Evolutionary conservation across 2,329 filamentous ascomycete genomes (phyloP), one percentile per base, ranked within the genome.

Genomic region (Didymellaceae sp.): DNA sequence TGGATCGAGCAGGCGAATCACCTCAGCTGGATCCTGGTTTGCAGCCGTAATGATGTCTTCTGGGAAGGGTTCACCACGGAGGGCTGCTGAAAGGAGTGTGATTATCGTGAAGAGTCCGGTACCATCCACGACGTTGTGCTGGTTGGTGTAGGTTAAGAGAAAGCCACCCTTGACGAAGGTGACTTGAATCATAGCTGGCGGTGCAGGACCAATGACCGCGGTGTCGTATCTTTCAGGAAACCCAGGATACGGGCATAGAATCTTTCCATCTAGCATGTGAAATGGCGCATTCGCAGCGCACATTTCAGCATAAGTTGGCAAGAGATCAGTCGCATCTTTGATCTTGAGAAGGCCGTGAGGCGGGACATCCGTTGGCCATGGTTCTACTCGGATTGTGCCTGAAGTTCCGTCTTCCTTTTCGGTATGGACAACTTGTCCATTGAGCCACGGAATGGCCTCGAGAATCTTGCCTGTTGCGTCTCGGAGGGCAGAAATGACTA

Each of bases 91-190:
- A 13, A 66, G 55, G 5, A 67, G 61, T 10, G 44, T 52, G 26
- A 62, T 50, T 49, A 66, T 55, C 26, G 62, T 62, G 37, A 62
- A 54, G 18, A 59, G 58, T 10, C 59, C 65, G 11, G 53, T 66
- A 35, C 61, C 66, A 37, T 70, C 69, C 24, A 68, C 59, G 20
- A 67, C 57, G 38, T 61, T 72, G 45, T 73, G 70, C 26, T 73
- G 66, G n/a, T 54, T 57, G 5, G 49, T 52, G 35, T 65, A 57
- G 26, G 55, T 65, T 4, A 72, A 51, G 13, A 70, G 38, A 24
- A 67, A 35, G 5, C 68, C 70, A 17, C 62, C 66, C 24, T 59
- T 55, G 18, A 70, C 54, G 11, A 45, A 45, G 14, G 42, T 45
- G 42, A 45, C 32, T 44, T 71, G 66, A 3, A 67, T 30, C 11